Evolutionary conservation across 2,329 filamentous ascomycete species (phyloP), one percentile per base, ranked within the genome.

Genomic region (Trichoderma koningiopsis): DNA sequence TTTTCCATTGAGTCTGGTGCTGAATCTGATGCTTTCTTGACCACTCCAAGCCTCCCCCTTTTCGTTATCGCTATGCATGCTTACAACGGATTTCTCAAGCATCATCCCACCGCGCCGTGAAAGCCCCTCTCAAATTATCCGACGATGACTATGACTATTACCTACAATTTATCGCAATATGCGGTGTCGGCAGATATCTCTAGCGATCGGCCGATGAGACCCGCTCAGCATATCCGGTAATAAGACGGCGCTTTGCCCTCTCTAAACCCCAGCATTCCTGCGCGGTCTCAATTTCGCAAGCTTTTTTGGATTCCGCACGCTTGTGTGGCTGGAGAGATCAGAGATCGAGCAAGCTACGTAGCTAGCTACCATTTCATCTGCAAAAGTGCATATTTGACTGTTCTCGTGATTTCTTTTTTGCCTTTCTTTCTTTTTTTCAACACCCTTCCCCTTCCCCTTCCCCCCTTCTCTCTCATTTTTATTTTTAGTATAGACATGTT

Each of bases 161-260:
- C 14, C 27, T 33, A 49, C 43, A 11, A 11, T 22, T 37, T 40
- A 57, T 66, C 22, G 37, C 8, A 58, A 52, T 19, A 33, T 58
- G 55, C 63, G 63, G 55, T 66, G 52, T 66, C 63, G 63, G 63
- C 29, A 49, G 53, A 49, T 47, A 47, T 49, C 63, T 66, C 63
- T n/a, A 52, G 63, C 63, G 53, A 58, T 66, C 63, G 53, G 63
- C 63, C 55, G 63, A 58, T 55, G 27, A 57, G 62, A 66, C 63
- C 63, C 63, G 63, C 63, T 49, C 37, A 19, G 16, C 40, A 27
- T 47, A 16, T 37, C 53, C 63, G 63, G 63, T 37, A 66, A 66
- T 66, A 66, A 66, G 53, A 58, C 53, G 43, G 63, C 63, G 49
- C 58, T 49, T 66, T 66, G 63, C 53, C 49, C 53, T 29, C 63